phyloP scores from a whole-genome alignment of 2,329 filamentous ascomycete genomes.

The Venturia asperata region DNA sequence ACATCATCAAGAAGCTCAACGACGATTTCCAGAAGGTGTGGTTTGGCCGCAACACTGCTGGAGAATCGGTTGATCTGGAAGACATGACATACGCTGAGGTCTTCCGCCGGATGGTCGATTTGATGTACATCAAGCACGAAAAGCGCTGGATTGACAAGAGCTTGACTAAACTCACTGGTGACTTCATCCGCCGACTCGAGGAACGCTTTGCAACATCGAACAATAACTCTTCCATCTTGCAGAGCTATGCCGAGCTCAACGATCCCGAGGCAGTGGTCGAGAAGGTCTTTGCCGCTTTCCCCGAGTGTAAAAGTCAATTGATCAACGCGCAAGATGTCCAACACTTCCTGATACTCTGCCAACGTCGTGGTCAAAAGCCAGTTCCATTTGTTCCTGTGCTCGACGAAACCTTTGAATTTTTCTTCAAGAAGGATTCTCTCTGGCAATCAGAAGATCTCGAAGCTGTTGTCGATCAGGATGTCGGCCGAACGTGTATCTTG shows the following conservation, averaged over 20 bases:
- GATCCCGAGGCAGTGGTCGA: slow-evolving; percentile 73
- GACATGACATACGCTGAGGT: slow-evolving; percentile 45
- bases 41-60: slow-evolving; percentile 40
- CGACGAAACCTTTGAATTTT: slow-evolving; percentile 97
- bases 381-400: slow-evolving; percentile 93
- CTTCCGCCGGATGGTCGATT: slow-evolving; percentile 39
- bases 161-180: slow-evolving; percentile 73
- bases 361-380: slow-evolving; percentile 88
- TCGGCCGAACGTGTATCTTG: slow-evolving; percentile 90
- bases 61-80: slow-evolving; percentile 39
- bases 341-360: slow-evolving; percentile 88
- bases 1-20: slow-evolving; percentile 43
- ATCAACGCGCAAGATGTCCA: slow-evolving; percentile 98
- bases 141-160: slow-evolving; percentile 52
- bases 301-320: slow-evolving; percentile 79
- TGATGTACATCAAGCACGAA: slow-evolving; percentile 42
- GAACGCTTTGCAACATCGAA: slow-evolving; percentile 78
- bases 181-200: slow-evolving; percentile 95
- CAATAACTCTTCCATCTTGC: slow-evolving; percentile 72
- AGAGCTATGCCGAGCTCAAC: slow-evolving; percentile 82
- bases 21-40: slow-evolving; percentile 44
- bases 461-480: slow-evolving; percentile 91
- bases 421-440: slow-evolving; percentile 99
- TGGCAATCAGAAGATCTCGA: slow-evolving; percentile 99
- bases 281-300: slow-evolving; percentile 72